Evolutionary conservation across 345 rosid species (phyloP), one percentile per base, ranked within the genome.

Genomic region (Mercurialis annua): DNA sequence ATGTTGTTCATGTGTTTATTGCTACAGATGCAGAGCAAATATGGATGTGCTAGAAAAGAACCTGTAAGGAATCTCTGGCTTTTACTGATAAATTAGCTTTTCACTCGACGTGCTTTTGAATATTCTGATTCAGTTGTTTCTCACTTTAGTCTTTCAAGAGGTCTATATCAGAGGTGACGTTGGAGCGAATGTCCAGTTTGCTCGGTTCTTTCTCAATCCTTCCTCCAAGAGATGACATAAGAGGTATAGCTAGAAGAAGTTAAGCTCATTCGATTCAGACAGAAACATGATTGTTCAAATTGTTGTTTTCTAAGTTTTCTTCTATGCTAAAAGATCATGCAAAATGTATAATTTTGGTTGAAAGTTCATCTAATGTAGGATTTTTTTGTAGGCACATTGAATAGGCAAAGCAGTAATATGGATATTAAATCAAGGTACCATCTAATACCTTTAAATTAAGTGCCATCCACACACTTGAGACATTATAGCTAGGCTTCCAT

Each of bases 21-120:
- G 36, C 52, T 48, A 64, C 90, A 94, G 99, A 85, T 91, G 74
- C 99, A 89, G 69, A 85, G 85, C 84, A 95, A 92, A 81, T 90
- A 83, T 47, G 99, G 99, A 27, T 83, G 85, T 64, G 59, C 76
- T 68, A 88, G 71, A 75, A 92, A 69, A 53, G 92, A 85, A 72
- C 33, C 80, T 77, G 99, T 95, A 83, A 84, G 93, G 69, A 63
- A 49, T 67, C 68, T 62, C 34, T 6, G 26, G 17, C 50, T 17
- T 47, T 29, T 68, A 29, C 61, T 50, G 18, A 46, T 44, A 38
- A 56, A 16, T 54, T 14, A 15, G 40, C 21, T 42, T 58, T 20
- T 61, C 53, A 4, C 23, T 14, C 34, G 27, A 21, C 18, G 21
- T 4, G 12, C 4, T 49, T 31, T 29, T 56, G 16, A 4, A 42